phyloP scores from a whole-genome alignment of 345 rosid genomes.

The Rhizophora apiculata region DNA sequence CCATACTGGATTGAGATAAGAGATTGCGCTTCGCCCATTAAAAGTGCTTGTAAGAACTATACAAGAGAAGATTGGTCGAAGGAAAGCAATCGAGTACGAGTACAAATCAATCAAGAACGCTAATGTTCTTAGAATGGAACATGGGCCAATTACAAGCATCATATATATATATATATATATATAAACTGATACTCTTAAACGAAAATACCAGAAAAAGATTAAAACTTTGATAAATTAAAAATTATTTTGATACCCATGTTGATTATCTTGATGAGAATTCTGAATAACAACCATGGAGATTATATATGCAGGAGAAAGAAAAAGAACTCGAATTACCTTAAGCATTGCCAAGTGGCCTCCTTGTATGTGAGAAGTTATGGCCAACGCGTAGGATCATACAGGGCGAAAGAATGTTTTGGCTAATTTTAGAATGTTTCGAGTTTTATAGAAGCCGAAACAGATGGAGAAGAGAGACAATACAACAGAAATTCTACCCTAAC shows the following conservation, averaged over 20 bases:
- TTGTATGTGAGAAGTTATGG: neutral
- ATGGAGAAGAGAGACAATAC: slow-evolving; percentile 12
- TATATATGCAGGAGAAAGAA: neutral
- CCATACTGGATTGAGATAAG: neutral
- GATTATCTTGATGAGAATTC: neutral
- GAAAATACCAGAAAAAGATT: neutral
- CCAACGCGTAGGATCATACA: neutral
- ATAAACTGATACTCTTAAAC: neutral
- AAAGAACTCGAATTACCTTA: too few species aligned
- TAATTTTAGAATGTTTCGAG: slow-evolving; percentile 17
- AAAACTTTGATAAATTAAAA: neutral
- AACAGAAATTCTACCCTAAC: slow-evolving; percentile 1
- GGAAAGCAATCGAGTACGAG: neutral
- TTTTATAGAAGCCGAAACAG: slow-evolving; percentile 19
- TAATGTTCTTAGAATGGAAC: neutral
- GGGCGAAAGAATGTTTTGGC: neutral
- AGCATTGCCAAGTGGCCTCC: neutral
- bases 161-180: neutral
- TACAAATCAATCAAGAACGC: neutral
- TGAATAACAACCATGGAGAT: neutral
- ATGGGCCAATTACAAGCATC: neutral
- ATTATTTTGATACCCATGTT: neutral
- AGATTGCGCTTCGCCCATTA: neutral
- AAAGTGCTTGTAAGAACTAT: neutral
- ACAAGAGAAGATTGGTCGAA: slow-evolving; percentile 1